Conservation (phyloP, 2,329 filamentous ascomycete genomes). For the Mycosphaerella sp. region DNA sequence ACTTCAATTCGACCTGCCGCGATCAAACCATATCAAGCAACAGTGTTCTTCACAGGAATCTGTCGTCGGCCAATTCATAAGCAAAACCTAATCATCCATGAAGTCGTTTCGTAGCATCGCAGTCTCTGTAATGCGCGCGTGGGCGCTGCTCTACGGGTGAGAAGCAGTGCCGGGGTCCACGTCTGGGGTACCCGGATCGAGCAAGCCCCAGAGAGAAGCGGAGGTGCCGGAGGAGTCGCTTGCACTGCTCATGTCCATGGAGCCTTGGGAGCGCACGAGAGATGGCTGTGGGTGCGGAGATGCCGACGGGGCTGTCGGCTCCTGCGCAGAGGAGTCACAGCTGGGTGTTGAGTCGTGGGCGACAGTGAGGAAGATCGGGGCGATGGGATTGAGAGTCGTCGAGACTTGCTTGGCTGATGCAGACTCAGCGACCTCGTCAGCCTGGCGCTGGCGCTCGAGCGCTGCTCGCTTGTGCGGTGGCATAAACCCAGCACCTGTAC, state of each 20-base stretch:
- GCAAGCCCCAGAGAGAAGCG: not conserved
- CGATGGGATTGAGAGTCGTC: not conserved
- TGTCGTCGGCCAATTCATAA: too few species aligned
- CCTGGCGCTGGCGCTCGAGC: conserved; percentile 1
- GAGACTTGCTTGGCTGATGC: not conserved
- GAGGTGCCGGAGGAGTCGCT: not conserved
- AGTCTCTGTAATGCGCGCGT: too few species aligned
- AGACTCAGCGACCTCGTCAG: not conserved
- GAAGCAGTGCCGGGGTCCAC: too few species aligned
- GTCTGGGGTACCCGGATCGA: not conserved
- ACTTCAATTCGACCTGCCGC: too few species aligned
- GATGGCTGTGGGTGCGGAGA: not conserved
- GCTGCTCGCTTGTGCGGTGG: conserved; percentile 11
- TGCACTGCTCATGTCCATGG: not conserved
- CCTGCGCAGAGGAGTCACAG: not conserved
- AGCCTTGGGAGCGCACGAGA: not conserved
- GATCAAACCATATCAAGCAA: too few species aligned
- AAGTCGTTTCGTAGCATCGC: too few species aligned
- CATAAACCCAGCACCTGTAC: not conserved
- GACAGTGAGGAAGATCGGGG: not conserved
- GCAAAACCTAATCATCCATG: too few species aligned
- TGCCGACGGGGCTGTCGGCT: not conserved
- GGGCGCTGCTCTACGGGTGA: too few species aligned
- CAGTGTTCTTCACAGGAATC: too few species aligned
- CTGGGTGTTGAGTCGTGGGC: not conserved